Percentiles rank a stretch among this genome's conserved stretches.
These are phyloP conservation scores for Hibiscus mutabilis DNA, from an alignment of 345 rosid species.

Conservation along the genomic window DNA sequence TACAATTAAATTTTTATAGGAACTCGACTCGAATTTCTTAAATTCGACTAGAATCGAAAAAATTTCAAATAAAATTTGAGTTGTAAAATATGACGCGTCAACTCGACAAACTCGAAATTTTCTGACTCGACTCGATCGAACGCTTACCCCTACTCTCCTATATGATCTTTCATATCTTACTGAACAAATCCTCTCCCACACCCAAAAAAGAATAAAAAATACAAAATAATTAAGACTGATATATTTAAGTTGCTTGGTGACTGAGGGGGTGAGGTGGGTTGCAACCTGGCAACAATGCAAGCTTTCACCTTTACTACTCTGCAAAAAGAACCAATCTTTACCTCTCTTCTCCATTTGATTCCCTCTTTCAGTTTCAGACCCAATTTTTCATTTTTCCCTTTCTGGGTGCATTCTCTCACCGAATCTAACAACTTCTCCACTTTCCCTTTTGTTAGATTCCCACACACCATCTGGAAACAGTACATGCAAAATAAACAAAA, in stretches of 20 bases:
- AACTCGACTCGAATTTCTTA: too few relatives aligned
- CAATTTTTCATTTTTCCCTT: background rate
- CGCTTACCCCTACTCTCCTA: too few relatives aligned
- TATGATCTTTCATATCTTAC: background rate
- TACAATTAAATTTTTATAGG: too few relatives aligned
- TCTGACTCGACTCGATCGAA: too few relatives aligned
- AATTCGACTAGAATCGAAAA: too few relatives aligned
- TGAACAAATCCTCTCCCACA: background rate
- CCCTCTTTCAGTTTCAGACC: background rate
- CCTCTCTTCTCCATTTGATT: background rate
- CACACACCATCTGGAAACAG: background rate
- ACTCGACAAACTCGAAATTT: too few relatives aligned
- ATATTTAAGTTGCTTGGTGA: background rate
- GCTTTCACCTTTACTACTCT: constrained; percentile 13
- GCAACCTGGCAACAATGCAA: constrained; percentile 26
- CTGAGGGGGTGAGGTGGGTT: background rate
- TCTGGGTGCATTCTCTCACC: constrained; percentile 8
- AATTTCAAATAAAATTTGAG: too few relatives aligned
- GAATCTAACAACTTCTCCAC: background rate
- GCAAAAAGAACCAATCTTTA: background rate
- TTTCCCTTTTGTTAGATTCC: background rate
- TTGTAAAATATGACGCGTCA: too few relatives aligned
- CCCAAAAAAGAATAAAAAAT: background rate
- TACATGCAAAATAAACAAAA: constrained; percentile 2
- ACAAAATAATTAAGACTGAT: background rate